Base-by-base conservation (phyloP, 768 basidiomycete species). In the Rhodotorula diobovata region DNA sequence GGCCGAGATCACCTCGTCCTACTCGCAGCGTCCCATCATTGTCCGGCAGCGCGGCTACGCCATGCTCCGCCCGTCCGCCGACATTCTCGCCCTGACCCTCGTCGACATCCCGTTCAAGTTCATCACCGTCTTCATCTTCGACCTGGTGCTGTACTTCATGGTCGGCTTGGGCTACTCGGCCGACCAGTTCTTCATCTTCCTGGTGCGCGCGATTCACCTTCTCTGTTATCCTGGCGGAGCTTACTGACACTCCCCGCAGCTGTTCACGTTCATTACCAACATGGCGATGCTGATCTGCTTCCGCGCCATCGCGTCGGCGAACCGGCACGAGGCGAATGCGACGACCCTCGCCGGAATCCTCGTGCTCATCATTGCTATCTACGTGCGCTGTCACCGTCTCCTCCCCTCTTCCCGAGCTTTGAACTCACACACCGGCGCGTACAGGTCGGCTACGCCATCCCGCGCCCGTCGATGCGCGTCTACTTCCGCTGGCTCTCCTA, bases 401-500 rank as follows among this genome's bases (percentile, higher is more conserved):
- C 53, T 61, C 67, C 62, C 48, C 39, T 11, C 30, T 55, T 21
- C 43, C 56, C 18, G 61, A 18, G 41, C 48, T 35, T 28, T 32
- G 60, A 5, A 65, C 66, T 74, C 61, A 11, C 14, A 4, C 10
- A 9, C 45, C 45, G 4, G 18, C 45, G 16, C 45, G 9, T 14
- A 15, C n/a, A n/a, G n/a, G n/a, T 43, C 41, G 51, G 51, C 51
- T 53, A 81, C 75, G 77, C 73, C 30, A 76, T 83, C 61, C 80
- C 80, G 10, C 74, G 78, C 20, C 77, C 75, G 15, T 78, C 78
- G 45, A 81, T 82, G 81, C 71, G 77, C 25, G 79, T 79, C 55
- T 82, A 81, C 81, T 77, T 79, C 45, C 77, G 81, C 61, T 82
- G 82, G 82, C 78, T 82, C 61, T 77, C 78, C 45, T 82, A 81